Evolutionary conservation across 2,329 filamentous ascomycete genomes (phyloP).

Genomic region (Fusarium hostae): DNA sequence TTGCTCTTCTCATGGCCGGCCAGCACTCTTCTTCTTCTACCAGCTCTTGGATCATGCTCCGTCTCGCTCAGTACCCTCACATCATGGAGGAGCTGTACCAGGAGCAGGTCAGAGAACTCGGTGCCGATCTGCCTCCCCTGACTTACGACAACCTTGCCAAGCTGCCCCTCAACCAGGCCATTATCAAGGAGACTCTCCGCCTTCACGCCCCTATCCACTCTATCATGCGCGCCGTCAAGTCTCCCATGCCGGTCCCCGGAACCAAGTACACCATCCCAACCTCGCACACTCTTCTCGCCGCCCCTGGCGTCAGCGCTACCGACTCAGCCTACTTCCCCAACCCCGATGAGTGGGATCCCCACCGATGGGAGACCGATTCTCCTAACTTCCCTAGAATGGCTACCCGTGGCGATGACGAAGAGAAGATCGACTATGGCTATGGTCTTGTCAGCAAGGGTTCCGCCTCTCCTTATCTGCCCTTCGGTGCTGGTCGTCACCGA

Average conservation of each 20-base stretch:
- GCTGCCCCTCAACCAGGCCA: constrained; percentile 82
- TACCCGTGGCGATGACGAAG: constrained; percentile 67
- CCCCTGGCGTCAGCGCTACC: constrained; percentile 82
- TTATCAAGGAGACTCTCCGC: constrained; percentile 92
- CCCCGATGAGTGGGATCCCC: constrained; percentile 85
- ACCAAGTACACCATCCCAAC: constrained; percentile 86
- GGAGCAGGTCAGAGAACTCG: constrained; percentile 81
- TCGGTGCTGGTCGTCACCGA: constrained; percentile 90
- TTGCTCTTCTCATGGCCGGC: constrained; percentile 90
- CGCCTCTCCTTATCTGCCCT: constrained; percentile 89
- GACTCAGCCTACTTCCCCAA: constrained; percentile 83
- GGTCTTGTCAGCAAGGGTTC: constrained; percentile 92
- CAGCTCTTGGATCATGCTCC: constrained; percentile 85
- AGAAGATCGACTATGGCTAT: constrained; percentile 93
- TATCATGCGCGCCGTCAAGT: constrained; percentile 92
- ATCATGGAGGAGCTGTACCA: constrained; percentile 83
- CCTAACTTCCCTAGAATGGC: constrained; percentile 62
- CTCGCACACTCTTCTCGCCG: constrained; percentile 82
- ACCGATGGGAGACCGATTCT: constrained; percentile 82
- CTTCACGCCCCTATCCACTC: constrained; percentile 94
- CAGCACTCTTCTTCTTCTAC: constrained; percentile 91
- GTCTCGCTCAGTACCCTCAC: constrained; percentile 79
- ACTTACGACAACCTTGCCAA: constrained; percentile 81
- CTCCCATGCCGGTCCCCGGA: constrained; percentile 83
- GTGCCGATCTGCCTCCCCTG: constrained; percentile 78